These are phyloP conservation scores for Oemleria cerasiformis DNA, from an alignment of 306 rosid genomes.

Conservation along the genomic window DNA sequence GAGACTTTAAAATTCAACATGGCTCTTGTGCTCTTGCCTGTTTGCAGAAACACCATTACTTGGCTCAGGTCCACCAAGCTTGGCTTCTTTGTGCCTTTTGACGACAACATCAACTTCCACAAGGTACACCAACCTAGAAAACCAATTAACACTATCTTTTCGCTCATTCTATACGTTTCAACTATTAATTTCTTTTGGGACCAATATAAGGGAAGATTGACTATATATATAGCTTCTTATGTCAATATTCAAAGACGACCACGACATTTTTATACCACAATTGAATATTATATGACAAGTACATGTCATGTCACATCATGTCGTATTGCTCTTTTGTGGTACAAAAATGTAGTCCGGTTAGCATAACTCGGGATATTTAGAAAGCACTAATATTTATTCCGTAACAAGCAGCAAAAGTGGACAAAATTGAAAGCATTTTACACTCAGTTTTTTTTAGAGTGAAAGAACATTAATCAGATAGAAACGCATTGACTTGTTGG, in stretches of 20 bases:
- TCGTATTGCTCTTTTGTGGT: too few species aligned
- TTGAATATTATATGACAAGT: too few species aligned
- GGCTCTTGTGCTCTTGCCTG: slow-evolving; percentile 89
- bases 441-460: not conserved
- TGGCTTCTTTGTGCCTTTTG: slow-evolving; percentile 66
- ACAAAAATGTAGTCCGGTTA: too few species aligned
- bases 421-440: not conserved
- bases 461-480: too few species aligned
- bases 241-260: not conserved
- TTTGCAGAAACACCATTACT: slow-evolving; percentile 92
- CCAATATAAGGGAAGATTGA: not conserved
- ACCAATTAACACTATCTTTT: not conserved
- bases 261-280: too few species aligned
- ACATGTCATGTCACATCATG: too few species aligned
- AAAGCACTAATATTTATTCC: too few species aligned
- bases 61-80: slow-evolving; percentile 85
- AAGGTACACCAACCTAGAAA: slow-evolving; percentile 51
- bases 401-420: not conserved
- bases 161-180: slow-evolving; percentile 20
- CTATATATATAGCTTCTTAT: not conserved
- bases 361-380: too few species aligned
- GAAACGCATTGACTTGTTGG: too few species aligned
- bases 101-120: slow-evolving; percentile 97
- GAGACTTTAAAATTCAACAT: slow-evolving; percentile 96
- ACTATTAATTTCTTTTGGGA: slow-evolving; percentile 3